phyloP scores from a whole-genome alignment of 2,329 filamentous ascomycete species.

The Paecilomyces sp. region DNA sequence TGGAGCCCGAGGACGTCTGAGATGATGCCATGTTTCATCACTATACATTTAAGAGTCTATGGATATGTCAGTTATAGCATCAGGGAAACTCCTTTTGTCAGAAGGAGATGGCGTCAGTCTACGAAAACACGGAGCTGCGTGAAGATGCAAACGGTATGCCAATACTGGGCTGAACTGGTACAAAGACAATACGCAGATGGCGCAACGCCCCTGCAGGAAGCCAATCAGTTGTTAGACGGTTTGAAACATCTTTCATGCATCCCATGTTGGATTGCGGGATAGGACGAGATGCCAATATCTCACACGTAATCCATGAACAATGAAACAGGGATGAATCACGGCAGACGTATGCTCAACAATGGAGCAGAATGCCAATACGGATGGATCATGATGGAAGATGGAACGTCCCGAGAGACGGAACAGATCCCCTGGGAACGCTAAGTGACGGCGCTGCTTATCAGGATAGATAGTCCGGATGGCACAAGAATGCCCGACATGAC shows the following conservation, averaged over 20 bases:
- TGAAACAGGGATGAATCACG: not conserved
- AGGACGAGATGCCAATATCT: not conserved
- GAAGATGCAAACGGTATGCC: not conserved
- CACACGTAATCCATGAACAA: not conserved
- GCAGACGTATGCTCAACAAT: not conserved
- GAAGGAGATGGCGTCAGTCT: not conserved
- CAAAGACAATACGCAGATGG: not conserved
- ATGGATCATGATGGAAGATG: not conserved
- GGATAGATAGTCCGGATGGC: not conserved
- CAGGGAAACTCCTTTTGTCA: not conserved
- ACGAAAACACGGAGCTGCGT: not conserved
- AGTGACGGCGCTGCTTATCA: no score
- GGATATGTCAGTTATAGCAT: not conserved
- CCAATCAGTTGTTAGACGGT: not conserved
- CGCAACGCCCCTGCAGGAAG: not conserved
- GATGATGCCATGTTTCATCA: slow-evolving; percentile 21
- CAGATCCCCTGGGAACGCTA: not conserved
- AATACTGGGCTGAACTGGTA: not conserved
- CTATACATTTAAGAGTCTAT: not conserved
- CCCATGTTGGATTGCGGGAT: not conserved
- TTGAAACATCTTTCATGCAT: not conserved
- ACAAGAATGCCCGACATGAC: not conserved
- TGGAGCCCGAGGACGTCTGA: slow-evolving; percentile 20
- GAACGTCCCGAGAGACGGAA: not conserved
- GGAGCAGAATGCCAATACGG: not conserved